These are phyloP conservation scores for Leccinum uliginosum DNA, from an alignment of 768 basidiomycete genomes.

Conservation along the genomic window DNA sequence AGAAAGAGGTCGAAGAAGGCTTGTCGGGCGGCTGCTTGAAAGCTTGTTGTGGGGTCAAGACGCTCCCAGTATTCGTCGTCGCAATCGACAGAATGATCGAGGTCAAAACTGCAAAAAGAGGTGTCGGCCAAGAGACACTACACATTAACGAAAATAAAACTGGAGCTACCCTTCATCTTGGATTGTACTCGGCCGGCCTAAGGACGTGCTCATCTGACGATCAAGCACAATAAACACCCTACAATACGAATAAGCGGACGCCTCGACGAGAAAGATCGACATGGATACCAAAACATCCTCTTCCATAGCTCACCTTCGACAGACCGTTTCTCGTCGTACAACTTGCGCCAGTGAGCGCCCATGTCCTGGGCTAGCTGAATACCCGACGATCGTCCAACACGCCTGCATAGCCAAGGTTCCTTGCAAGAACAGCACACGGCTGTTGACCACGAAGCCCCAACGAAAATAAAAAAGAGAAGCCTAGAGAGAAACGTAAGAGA, in stretches of 20 bases:
- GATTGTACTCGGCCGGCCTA: conserved; percentile 64
- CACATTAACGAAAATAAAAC: too few species aligned
- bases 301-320: conserved; percentile 61
- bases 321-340: conserved; percentile 27
- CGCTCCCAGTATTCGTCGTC: conserved; percentile 67
- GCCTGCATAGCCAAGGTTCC: conserved; percentile 58
- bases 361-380: conserved; percentile 59
- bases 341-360: conserved; percentile 45
- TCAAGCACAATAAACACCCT: conserved; percentile 31
- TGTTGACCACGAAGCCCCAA: conserved; percentile 17
- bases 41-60: conserved; percentile 40
- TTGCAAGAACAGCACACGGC: conserved; percentile 49
- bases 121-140: background rate
- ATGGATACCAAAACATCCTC: conserved; percentile 43
- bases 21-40: conserved; percentile 63
- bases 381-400: conserved; percentile 63
- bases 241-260: background rate
- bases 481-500: background rate
- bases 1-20: conserved; percentile 50
- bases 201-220: conserved; percentile 37
- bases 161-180: conserved; percentile 64
- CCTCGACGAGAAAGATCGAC: background rate
- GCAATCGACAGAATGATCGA: conserved; percentile 59
- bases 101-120: conserved; percentile 44
- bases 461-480: too few species aligned